Conservation (phyloP, 2,329 filamentous ascomycete genomes). For the Periconia digitata region DNA sequence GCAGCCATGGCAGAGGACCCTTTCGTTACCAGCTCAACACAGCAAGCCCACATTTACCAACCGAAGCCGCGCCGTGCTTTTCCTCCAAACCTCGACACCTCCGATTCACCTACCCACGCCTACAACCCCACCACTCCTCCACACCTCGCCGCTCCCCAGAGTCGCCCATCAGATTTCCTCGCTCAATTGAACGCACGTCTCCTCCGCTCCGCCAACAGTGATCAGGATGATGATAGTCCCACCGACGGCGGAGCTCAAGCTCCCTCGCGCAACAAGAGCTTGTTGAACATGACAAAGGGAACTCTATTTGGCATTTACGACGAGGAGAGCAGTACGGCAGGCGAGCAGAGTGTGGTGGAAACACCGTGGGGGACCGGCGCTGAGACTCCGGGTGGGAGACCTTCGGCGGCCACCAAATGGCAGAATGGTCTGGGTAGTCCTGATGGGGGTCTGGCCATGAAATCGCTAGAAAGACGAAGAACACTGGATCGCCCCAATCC, state of each 20-base stretch:
- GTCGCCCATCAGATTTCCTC: slow-evolving; percentile 36
- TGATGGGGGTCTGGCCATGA: slow-evolving; percentile 29
- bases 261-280: slow-evolving; percentile 68
- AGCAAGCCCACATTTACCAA: slow-evolving; percentile 37
- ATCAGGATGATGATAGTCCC: slow-evolving; percentile 21
- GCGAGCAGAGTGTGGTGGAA: slow-evolving; percentile 54
- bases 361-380: slow-evolving; percentile 81
- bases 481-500: slow-evolving; percentile 5
- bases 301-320: slow-evolving; percentile 91
- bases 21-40: slow-evolving; percentile 22
- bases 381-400: slow-evolving; percentile 59
- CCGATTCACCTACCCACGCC: slow-evolving; percentile 30
- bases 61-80: slow-evolving; percentile 44
- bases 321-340: slow-evolving; percentile 29
- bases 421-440: slow-evolving; percentile 28
- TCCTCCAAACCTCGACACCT: slow-evolving; percentile 17
- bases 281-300: slow-evolving; percentile 83
- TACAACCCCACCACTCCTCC: slow-evolving; percentile 21
- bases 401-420: slow-evolving; percentile 3
- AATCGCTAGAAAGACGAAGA: slow-evolving; percentile 16
- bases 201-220: slow-evolving; percentile 31
- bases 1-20: slow-evolving; percentile 33
- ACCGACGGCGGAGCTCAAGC: slow-evolving; percentile 21
- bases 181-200: slow-evolving; percentile 41
- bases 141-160: slow-evolving; percentile 19